Evolutionary conservation across 371 early-diverging fungal genomes (phyloP), one percentile per base, ranked within the genome.

Genomic region (Haplosporangium sp.): DNA sequence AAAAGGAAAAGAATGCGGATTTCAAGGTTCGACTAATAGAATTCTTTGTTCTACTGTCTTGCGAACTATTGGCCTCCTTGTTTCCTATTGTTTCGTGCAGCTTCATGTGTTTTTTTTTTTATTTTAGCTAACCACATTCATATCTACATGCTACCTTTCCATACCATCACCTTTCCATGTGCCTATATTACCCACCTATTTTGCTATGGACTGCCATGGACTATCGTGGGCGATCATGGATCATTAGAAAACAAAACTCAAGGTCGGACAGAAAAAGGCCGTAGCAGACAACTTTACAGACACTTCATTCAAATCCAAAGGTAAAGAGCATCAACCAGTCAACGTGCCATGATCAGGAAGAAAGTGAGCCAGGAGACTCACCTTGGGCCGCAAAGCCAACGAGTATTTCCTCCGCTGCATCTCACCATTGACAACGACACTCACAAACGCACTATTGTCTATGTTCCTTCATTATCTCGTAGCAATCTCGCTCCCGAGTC

Each of bases 261-360:
- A 97, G 80, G 91, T 97, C 47, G 97, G 97, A 54, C 93, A 95
- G 81, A 92, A 92, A 80, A 92, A 94, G 84, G 86, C 89, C 18
- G 81, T 88, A n/a, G 85, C 95, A 10, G 86, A 86, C 52, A 97
- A 89, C 80, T 87, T 87, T 45, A 95, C 96, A 18, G 92, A 95
- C 59, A 91, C 93, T n/a, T 91, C 94, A 11, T 95, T 96, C 82
- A 91, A 88, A 48, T 87, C 96, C 0, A 91, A 90, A 84, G 85
- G 93, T 94, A 87, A n/a, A n/a, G n/a, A n/a, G n/a, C n/a, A n/a
- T n/a, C n/a, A n/a, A n/a, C n/a, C n/a, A n/a, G n/a, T n/a, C n/a
- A n/a, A n/a, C n/a, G n/a, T n/a, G n/a, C n/a, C n/a, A n/a, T n/a
- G n/a, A n/a, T n/a, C n/a, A n/a, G n/a, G n/a, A n/a, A n/a, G n/a